Base-by-base conservation (phyloP, 1,139 yeast species). In the Debaryomyces nepalensis region DNA sequence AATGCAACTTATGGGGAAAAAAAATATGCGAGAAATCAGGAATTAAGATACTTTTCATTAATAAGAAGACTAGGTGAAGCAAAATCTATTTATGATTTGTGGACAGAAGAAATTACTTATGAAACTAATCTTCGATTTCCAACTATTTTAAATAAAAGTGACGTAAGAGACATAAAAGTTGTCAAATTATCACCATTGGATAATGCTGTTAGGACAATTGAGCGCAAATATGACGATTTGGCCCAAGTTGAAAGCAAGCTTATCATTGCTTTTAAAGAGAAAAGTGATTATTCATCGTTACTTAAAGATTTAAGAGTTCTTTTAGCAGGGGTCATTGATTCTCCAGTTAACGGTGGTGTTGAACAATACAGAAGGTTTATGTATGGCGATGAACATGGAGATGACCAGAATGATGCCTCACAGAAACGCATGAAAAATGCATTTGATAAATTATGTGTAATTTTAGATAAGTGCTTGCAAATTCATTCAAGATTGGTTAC, bases 261-360 rank as follows among this genome's bases (percentile, higher is more conserved):
- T 51, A 75, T 76, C 52, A 70, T 75, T 48, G 74, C 81, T 3
- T 67, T 79, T 50, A 81, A 74, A 56, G 84, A 81, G 29, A 77
- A 78, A 50, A 71, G 73, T 1, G 80, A 76, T 40, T 68, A 67
- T 46, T 64, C 72, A 5, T 65, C 82, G 7, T 60, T 80, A 44
- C 77, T 86, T 63, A 75, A 77, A 57, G 90, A 84, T 58, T 72
- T 89, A 45, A 86, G 93, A 8, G 75, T 96, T 63, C 84, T 82
- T 52, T 70, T 89, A 41, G 80, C 93, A 0, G 97, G 97, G 36
- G 87, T 97, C 0, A 93, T 89, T 44, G 96, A 89, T 58, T 82
- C 96, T 0, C 97, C 97, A 4, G 95, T 89, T 7, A 89, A 89
- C 61, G 97, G 97, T 27, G 97, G 97, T 44, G 88, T 89, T 50